A percentile compares a stretch with the other conserved stretches of the same genome.
Evolutionary conservation across 371 early-diverging fungal genomes (phyloP).

Genomic region (Sporodiniella umbellata): DNA sequence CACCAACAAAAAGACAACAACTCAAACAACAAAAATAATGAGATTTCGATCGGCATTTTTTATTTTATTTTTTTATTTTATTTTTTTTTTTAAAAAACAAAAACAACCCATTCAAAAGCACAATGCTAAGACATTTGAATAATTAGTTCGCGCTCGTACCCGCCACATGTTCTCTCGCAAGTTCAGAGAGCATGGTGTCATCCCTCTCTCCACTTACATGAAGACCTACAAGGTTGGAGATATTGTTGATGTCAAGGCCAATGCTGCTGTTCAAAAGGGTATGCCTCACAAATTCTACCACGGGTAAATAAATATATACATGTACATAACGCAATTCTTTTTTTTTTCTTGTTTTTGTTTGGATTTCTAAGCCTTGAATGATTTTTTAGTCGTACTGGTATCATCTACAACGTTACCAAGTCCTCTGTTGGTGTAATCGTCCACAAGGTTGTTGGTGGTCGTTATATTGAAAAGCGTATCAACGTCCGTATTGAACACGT

Average conservation of each 20-base stretch:
- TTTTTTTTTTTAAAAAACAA: no score
- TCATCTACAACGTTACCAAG: slow-evolving; percentile 98
- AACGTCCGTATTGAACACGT: slow-evolving; percentile 98
- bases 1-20: no score
- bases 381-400: slow-evolving; percentile 90
- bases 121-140: no score
- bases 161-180: slow-evolving; percentile 97
- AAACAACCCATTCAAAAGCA: no score
- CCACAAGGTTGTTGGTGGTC: slow-evolving; percentile 97
- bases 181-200: slow-evolving; percentile 92
- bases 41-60: no score
- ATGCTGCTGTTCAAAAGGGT: slow-evolving; percentile 97
- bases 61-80: no score
- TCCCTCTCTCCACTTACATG: slow-evolving; percentile 94
- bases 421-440: slow-evolving; percentile 97
- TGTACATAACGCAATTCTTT: no score
- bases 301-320: slow-evolving; percentile 60
- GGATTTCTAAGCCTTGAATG: no score
- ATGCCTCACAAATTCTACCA: slow-evolving; percentile 99
- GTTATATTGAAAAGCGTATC: slow-evolving; percentile 98
- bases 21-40: no score
- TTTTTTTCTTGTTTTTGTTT: no score
- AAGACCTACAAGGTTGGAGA: slow-evolving; percentile 95
- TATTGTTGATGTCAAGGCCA: slow-evolving; percentile 37
- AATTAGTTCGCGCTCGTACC: slow-evolving; percentile 80